phyloP scores from a whole-genome alignment of 371 early-diverging fungal genomes.

The Mucor saturninus region DNA sequence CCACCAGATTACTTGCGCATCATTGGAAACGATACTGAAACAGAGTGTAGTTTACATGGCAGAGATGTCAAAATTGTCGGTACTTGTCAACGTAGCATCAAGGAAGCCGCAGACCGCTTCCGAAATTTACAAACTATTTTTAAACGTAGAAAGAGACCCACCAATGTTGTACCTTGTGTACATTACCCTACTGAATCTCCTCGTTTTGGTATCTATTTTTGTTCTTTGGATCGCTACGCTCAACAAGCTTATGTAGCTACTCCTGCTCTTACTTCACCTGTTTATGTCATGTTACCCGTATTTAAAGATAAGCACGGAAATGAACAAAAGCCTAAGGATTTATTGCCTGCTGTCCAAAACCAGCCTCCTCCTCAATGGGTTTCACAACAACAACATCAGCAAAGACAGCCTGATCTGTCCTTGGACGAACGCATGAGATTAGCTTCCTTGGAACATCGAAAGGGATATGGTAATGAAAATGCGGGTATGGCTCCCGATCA shows the following conservation, averaged over 20 bases:
- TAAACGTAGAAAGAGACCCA: constrained; percentile 26
- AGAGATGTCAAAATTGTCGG: constrained; percentile 29
- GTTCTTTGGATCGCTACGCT: constrained; percentile 25
- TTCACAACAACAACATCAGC: constrained; percentile 19
- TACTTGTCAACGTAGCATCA: constrained; percentile 21
- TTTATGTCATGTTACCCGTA: constrained; percentile 40
- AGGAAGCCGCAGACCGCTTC: constrained; percentile 29
- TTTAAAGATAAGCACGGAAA: constrained; percentile 32
- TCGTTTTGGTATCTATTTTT: constrained; percentile 26
- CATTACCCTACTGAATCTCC: constrained; percentile 20
- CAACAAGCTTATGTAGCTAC: constrained; percentile 5
- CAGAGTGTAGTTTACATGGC: constrained; percentile 26
- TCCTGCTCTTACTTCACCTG: constrained; percentile 13
- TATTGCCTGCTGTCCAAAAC: constrained; percentile 14
- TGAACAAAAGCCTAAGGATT: constrained; percentile 34
- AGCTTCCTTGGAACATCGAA: constrained; percentile 16
- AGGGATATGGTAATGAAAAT: constrained; percentile 13
- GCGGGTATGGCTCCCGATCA: constrained; percentile 28
- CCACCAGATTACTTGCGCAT: constrained; percentile 26
- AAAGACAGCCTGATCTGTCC: constrained; percentile 9
- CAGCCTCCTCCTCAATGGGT: constrained; percentile 10
- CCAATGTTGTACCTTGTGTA: constrained; percentile 25
- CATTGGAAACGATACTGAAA: constrained; percentile 31
- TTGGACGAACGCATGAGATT: constrained; percentile 31
- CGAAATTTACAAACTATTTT: constrained; percentile 30